Conservation (phyloP, 768 basidiomycete genomes). For the Tulasnella calospora region DNA sequence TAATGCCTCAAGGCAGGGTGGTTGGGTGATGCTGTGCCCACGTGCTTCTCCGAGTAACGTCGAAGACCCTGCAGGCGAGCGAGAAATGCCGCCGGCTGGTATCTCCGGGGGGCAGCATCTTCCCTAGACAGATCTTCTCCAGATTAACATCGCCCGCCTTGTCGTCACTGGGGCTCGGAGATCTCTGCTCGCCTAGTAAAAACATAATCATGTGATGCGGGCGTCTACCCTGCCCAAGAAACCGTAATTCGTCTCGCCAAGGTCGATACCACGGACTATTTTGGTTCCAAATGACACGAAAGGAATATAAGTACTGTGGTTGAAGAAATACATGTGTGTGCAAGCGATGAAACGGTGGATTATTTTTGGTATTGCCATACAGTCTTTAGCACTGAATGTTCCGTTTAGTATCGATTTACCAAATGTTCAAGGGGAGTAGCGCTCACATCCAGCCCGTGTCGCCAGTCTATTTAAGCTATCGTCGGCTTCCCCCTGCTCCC, state of each 20-base stretch:
- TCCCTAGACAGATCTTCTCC: background rate
- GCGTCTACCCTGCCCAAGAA: background rate
- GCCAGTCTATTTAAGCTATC: slow-evolving; percentile 95
- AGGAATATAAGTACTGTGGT: slow-evolving; percentile 2
- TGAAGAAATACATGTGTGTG: background rate
- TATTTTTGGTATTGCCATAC: slow-evolving; percentile 18
- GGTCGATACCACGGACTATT: background rate
- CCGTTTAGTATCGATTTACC: background rate
- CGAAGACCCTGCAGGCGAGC: background rate
- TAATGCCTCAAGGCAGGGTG: background rate
- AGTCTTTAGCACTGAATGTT: background rate
- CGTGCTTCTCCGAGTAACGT: background rate
- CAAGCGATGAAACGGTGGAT: background rate
- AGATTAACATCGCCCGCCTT: background rate
- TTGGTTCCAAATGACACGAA: background rate
- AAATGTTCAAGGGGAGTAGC: background rate
- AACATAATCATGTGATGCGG: background rate
- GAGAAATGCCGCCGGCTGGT: background rate
- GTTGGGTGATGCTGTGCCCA: background rate
- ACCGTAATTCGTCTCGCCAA: background rate
- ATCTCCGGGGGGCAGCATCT: background rate
- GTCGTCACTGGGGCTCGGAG: background rate
- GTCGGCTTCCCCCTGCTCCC: slow-evolving; percentile 93
- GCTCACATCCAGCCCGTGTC: slow-evolving; percentile 90
- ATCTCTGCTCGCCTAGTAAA: background rate